Conservation (phyloP, 768 basidiomycete species). For the Hygrophorus pudorinus region DNA sequence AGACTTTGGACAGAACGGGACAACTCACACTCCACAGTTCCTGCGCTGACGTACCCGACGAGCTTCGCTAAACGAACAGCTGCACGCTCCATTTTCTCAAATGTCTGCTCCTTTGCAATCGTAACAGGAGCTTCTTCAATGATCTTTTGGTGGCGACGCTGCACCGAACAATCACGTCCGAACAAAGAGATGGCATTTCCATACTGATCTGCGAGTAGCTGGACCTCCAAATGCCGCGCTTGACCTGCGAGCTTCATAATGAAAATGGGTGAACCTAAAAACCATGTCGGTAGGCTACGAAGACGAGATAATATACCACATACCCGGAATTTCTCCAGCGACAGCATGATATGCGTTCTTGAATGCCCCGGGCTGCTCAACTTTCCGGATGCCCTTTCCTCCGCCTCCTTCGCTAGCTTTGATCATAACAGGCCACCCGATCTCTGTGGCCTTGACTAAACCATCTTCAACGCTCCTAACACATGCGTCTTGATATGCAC, state of each 20-base stretch:
- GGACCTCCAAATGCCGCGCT: slow-evolving; percentile 96
- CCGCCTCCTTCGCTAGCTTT: slow-evolving; percentile 99
- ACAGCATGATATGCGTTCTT: slow-evolving; percentile 94
- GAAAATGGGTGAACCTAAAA: slow-evolving; percentile 89
- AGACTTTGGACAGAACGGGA: slow-evolving; percentile 4
- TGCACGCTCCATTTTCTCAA: slow-evolving; percentile 97
- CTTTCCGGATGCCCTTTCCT: slow-evolving; percentile 97
- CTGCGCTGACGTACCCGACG: slow-evolving; percentile 97
- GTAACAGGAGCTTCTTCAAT: slow-evolving; percentile 99
- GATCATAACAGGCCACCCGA: slow-evolving; percentile 99
- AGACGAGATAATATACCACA: slow-evolving; percentile 13
- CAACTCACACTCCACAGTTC: slow-evolving; percentile 88
- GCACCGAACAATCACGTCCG: slow-evolving; percentile 98
- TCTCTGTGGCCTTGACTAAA: slow-evolving; percentile 68
- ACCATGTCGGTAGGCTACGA: slow-evolving; percentile 9
- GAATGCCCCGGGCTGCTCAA: slow-evolving; percentile 78
- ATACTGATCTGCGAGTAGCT: slow-evolving; percentile 97
- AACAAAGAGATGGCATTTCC: slow-evolving; percentile 98
- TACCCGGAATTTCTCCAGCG: slow-evolving; percentile 93
- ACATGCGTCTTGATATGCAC: slow-evolving; percentile 82
- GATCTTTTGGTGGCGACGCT: slow-evolving; percentile 98
- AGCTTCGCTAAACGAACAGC: slow-evolving; percentile 99
- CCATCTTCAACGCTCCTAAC: slow-evolving; percentile 85
- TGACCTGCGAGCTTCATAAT: slow-evolving; percentile 99
- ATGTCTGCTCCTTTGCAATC: slow-evolving; percentile 84